Evolutionary conservation across 805 yeast genomes (phyloP), one percentile per base, ranked within the genome.

Genomic region (Clavispora carvajalis): DNA sequence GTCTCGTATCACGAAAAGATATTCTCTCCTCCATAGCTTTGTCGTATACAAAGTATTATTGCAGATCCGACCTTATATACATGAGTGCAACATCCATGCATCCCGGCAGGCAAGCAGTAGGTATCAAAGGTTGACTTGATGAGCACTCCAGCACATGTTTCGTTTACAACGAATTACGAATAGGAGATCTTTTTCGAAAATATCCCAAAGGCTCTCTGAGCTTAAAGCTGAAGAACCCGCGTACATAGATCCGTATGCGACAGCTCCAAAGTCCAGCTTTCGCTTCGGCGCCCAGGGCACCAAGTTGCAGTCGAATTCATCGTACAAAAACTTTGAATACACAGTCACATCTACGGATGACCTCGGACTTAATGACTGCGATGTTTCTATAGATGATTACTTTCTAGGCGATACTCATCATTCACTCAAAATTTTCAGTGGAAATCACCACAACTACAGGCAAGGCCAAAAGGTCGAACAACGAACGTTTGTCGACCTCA

Each of bases 401-500:
- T 67, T 69, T 43, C 49, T 52, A 39, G 73, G 72, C 5, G 69
- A 68, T 40, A 51, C 55, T 5, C 69, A 68, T 46, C 71, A 67
- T 46, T 56, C 64, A 3, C 64, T 62, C 44, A 67, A 63, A 47
- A 64, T 67, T 4, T 60, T 66, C 43, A 53, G 54, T 34, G 67
- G 66, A n/a, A 59, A 58, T 22, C 58, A 53, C 38, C 48, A 42
- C 25, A 46, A 49, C 34, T 47, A 49, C 39, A 45, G 53, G 29
- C 62, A 59, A 43, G 72, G 64, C 9, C 58, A 58, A 38, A 53
- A 54, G 37, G 55, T 62, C 2, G 73, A 67, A 39, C 67, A 60
- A 43, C 49, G 68, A 28, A 63, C 71, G 25, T 69, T 69, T 45
- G 65, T 49, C 22, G 72, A 72, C 74, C 73, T 67, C 3, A 74